Conservation (phyloP, 1,284 basidiomycete species). For the Marasmius oreades region DNA sequence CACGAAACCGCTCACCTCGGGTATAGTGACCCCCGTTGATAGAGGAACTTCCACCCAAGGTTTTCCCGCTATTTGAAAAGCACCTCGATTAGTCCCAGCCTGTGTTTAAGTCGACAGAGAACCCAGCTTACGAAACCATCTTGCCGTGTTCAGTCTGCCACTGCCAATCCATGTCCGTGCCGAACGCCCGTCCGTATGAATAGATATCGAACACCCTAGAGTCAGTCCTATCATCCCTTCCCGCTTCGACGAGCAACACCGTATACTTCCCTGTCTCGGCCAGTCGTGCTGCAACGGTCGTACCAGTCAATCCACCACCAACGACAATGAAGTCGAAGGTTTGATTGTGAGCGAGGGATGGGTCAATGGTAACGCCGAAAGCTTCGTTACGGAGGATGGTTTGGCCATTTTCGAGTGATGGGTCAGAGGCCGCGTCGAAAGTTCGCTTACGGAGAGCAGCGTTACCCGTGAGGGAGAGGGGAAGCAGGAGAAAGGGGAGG, state of each 20-base stretch:
- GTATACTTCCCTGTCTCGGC: slow-evolving; percentile 45
- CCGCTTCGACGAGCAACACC: slow-evolving; percentile 58
- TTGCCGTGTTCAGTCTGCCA: slow-evolving; percentile 48
- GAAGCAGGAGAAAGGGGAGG: neutral
- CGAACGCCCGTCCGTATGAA: slow-evolving; percentile 44
- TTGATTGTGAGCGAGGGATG: slow-evolving; percentile 28
- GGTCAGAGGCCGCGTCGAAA: slow-evolving; percentile 32
- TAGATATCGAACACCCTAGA: slow-evolving; percentile 46
- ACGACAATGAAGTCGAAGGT: slow-evolving; percentile 68
- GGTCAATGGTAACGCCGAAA: slow-evolving; percentile 32
- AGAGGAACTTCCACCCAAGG: slow-evolving; percentile 55
- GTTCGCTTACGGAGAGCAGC: slow-evolving; percentile 24
- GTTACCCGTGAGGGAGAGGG: neutral
- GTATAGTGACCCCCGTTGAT: slow-evolving; percentile 63
- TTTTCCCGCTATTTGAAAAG: slow-evolving; percentile 42
- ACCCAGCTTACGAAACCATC: slow-evolving; percentile 39
- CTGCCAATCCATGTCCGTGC: slow-evolving; percentile 43
- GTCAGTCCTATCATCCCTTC: slow-evolving; percentile 45
- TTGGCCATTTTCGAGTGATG: slow-evolving; percentile 28
- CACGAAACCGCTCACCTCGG: slow-evolving; percentile 32
- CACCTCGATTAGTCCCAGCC: neutral
- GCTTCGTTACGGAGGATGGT: slow-evolving; percentile 37
- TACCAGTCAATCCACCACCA: slow-evolving; percentile 62
- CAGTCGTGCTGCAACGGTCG: slow-evolving; percentile 59
- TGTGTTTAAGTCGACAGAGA: neutral